A percentile compares a stretch with the other conserved stretches of the same genome.
Conservation (phyloP, 2,329 filamentous ascomycete genomes). For the Coniella lustricola region DNA sequence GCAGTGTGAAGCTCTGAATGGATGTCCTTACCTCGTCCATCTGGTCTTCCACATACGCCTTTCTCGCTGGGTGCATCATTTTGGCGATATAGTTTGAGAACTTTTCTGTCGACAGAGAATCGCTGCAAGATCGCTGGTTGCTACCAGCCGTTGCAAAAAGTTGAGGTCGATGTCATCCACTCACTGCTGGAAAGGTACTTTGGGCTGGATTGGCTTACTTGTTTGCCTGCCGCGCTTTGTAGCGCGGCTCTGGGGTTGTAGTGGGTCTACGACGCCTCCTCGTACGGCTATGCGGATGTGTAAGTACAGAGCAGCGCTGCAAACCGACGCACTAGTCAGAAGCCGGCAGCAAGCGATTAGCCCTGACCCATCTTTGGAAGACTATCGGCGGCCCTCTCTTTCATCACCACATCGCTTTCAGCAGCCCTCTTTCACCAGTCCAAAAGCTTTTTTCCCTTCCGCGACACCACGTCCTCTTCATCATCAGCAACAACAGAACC, state of each 20-base stretch:
- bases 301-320: not conserved
- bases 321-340: constrained; percentile 2
- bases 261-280: no score
- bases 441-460: not conserved
- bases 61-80: constrained; percentile 79
- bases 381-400: not conserved
- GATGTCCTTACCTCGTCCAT: constrained; percentile 52
- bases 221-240: not conserved
- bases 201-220: no score
- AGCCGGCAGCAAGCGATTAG: constrained; percentile 10
- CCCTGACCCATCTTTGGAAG: constrained; percentile 1
- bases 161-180: not conserved
- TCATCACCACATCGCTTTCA: constrained; percentile 4
- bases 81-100: constrained; percentile 20
- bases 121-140: no score
- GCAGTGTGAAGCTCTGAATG: constrained; percentile 8
- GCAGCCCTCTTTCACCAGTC: constrained; percentile 1
- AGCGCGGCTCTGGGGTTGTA: not conserved
- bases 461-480: not conserved
- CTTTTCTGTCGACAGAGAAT: no score
- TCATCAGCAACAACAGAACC: no score
- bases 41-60: constrained; percentile 89
- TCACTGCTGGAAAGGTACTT: not conserved
- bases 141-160: not conserved
- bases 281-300: no score